Percentiles rank a stretch among this genome's conserved stretches.
phyloP scores from a whole-genome alignment of 208 protist genomes.

The Blechomonas ayalai region DNA sequence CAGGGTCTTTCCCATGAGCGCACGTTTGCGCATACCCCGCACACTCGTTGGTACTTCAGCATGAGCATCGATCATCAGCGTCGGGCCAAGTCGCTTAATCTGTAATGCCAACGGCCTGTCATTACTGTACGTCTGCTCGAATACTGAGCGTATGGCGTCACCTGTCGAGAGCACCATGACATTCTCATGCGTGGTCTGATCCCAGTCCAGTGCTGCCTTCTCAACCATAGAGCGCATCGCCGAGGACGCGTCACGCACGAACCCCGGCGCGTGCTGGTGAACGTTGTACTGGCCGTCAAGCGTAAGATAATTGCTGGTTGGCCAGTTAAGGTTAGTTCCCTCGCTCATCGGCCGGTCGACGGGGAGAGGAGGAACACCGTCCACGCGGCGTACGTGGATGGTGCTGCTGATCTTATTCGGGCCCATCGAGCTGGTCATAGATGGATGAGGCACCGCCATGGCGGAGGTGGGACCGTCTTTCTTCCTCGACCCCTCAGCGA shows the following conservation, averaged over 20 bases:
- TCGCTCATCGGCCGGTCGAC: conserved; percentile 32
- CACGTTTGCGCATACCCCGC: conserved; percentile 40
- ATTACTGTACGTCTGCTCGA: conserved; percentile 44
- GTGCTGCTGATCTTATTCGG: conserved; percentile 11
- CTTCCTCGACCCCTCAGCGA: not conserved
- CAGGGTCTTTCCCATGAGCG: conserved; percentile 67
- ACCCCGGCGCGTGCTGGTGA: conserved; percentile 75
- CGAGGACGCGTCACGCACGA: conserved; percentile 45
- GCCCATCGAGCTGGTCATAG: conserved; percentile 9
- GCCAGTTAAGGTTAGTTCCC: conserved; percentile 65
- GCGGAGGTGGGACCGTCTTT: not conserved
- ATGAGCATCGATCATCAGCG: conserved; percentile 54
- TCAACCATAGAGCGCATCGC: conserved; percentile 55
- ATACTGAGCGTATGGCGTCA: conserved; percentile 61
- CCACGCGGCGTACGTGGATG: conserved; percentile 54
- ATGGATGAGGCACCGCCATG: not conserved
- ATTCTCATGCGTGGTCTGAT: conserved; percentile 24
- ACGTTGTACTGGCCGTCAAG: conserved; percentile 60
- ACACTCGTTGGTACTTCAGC: conserved; percentile 25
- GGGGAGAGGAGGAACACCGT: conserved; percentile 53
- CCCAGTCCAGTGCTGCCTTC: conserved; percentile 47
- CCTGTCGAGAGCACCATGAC: conserved; percentile 58
- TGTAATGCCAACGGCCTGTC: conserved; percentile 47
- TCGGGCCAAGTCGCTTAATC: conserved; percentile 55
- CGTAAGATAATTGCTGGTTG: conserved; percentile 65